phyloP scores from a whole-genome alignment of 2,329 filamentous ascomycete genomes.

The Penicillium sp. region DNA sequence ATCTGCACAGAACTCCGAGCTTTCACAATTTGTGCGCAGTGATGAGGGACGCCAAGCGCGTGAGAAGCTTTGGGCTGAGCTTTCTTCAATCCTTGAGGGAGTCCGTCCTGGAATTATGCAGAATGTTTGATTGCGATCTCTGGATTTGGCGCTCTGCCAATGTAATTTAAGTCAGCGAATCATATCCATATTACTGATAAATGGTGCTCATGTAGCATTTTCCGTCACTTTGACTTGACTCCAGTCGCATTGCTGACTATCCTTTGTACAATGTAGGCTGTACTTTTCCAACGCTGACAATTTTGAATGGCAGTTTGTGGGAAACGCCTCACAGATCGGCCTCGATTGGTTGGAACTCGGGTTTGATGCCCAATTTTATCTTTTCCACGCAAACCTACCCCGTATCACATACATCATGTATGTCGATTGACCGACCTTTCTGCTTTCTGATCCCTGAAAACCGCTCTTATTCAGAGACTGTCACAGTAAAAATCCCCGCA shows the following conservation, averaged over 20 bases:
- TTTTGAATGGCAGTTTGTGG: neutral
- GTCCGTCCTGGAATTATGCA: slow-evolving; percentile 42
- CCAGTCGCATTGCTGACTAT: neutral
- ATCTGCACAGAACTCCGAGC: slow-evolving; percentile 22
- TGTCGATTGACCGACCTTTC: neutral
- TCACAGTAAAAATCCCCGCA: neutral
- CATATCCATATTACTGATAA: neutral
- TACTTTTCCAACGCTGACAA: too few species aligned
- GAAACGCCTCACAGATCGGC: neutral
- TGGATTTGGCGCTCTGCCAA: neutral
- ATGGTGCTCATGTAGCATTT: neutral
- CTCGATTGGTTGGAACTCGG: neutral
- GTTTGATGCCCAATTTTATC: neutral
- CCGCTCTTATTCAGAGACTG: neutral
- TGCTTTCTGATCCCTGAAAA: neutral
- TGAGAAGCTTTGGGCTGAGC: slow-evolving; percentile 46
- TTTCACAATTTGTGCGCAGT: slow-evolving; percentile 42
- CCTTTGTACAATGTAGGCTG: neutral
- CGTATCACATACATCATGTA: neutral
- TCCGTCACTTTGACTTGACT: neutral
- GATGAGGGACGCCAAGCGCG: slow-evolving; percentile 41
- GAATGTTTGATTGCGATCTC: slow-evolving; percentile 14
- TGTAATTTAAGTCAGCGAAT: neutral
- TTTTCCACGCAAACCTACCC: neutral
- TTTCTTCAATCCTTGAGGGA: slow-evolving; percentile 43